Evolutionary conservation across 768 basidiomycete genomes (phyloP), one percentile per base, ranked within the genome.

Genomic region (Podaxis carcinomalis): DNA sequence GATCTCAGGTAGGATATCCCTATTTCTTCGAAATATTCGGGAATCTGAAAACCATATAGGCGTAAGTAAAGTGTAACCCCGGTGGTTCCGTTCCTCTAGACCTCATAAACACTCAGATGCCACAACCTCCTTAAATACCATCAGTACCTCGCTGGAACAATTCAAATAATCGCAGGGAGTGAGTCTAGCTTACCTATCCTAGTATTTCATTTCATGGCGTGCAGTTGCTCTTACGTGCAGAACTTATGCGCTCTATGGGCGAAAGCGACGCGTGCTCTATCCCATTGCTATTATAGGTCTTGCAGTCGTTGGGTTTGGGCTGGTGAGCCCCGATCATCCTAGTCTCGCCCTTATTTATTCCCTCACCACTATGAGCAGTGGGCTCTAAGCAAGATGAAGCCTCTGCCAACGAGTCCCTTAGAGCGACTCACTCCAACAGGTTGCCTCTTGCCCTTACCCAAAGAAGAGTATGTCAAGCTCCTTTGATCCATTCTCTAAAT

Each of bases 201-300:
- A 23, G 2, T 27, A 11, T 4, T 25, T 23, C 40, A 27, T 44
- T 25, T 75, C 53, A 66, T 27, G 2, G 25, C 5, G 1, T n/a
- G 28, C 39, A 59, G 50, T 51, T 19, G 57, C 57, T 28, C 27
- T 58, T 27, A 16, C 50, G n/a, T 52, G 36, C 39, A 40, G 79
- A 19, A 77, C 76, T 4, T 74, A 77, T 58, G 79, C 78, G 23
- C 69, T 80, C 0, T 80, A 78, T 56, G 71, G 67, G 5, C 72
- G 73, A 5, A 71, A 51, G 49, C 63, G 65, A 5, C 54, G 54
- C 19, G 63, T 77, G 9, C 71, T 80, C 1, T 40, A 65, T 0
- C 57, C 74, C 16, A 64, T 74, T 9, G 61, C 68, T 32, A 37
- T 61, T 36, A 62, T 72, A 2, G 72, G 69, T 0, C 52, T 72